Base-by-base conservation (phyloP, 148 eudicot species). In the Dianthus caryophyllus region DNA sequence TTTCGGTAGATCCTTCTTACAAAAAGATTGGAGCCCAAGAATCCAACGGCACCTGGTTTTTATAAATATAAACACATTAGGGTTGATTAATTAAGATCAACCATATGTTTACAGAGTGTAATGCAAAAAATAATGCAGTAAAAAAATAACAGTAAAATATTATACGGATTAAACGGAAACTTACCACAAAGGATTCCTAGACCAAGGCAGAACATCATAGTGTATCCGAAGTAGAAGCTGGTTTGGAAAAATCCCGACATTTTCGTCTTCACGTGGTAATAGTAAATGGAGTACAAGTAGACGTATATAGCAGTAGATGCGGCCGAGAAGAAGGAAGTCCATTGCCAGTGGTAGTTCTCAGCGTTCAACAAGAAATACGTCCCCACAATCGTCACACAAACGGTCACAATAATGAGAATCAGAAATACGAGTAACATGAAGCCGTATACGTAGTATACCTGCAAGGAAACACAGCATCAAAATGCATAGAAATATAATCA, bases 331-430 rank as follows among this genome's bases (percentile, higher is more conserved):
- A 89, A 89, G 15, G 96, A 85, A 70, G 96, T 89, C 96, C 96
- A 89, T 62, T 84, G 96, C 96, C 98, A 94, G 70, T 94, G 88
- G 77, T 94, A 94, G 73, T 94, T 94, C 77, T 94, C 98, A 5
- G 98, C 98, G 82, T 94, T 94, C 64, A 94, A 80, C 85, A 94
- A 79, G 88, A 94, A 94, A 79, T 94, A 94, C 60, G 98, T 86
- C 43, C 98, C 98, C 63, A 94, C 98, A 54, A 94, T 94, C 1
- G 98, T 94, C 72, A 94, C 98, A 70, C 98, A 94, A 31, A 90
- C 89, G 12, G 97, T 90, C 46, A 94, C 98, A 36, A 94, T 84
- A 21, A 89, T 67, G 68, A 94, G 90, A 75, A 94, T 94, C 72
- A 94, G 54, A 69, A 94, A 94, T 38, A 94, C 98, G 38, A 94